A percentile compares a stretch with the other conserved stretches of the same genome.
Conservation (phyloP, 1,284 basidiomycete genomes). For the Ceratobasidium sp. region DNA sequence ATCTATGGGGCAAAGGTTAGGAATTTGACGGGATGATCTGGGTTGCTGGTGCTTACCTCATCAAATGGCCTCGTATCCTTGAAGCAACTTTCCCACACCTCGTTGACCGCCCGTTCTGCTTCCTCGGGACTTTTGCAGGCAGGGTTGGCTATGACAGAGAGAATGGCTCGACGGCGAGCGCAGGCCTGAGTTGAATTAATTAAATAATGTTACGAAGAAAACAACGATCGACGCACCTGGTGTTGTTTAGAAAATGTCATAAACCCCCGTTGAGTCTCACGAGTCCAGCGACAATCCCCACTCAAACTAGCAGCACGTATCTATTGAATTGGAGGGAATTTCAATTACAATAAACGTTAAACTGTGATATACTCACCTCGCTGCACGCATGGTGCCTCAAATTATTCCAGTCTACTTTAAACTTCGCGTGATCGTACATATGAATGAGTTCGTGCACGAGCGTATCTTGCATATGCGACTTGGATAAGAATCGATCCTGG, state of each 20-base stretch:
- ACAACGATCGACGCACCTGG: constrained; percentile 69
- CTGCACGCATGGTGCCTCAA: constrained; percentile 95
- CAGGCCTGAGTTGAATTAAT: constrained; percentile 72
- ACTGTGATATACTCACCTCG: constrained; percentile 84
- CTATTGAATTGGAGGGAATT: constrained; percentile 67
- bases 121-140: constrained; percentile 81
- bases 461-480: constrained; percentile 92
- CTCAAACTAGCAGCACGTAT: constrained; percentile 95
- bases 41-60: constrained; percentile 69
- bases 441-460: constrained; percentile 96
- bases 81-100: constrained; percentile 97
- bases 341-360: constrained; percentile 96
- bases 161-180: constrained; percentile 86
- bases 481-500: constrained; percentile 83
- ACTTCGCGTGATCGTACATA: constrained; percentile 94
- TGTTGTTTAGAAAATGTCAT: constrained; percentile 92
- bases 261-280: constrained; percentile 81
- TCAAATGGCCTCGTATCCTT: constrained; percentile 97
- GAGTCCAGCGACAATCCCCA: constrained; percentile 89
- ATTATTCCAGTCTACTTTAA: constrained; percentile 93
- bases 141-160: constrained; percentile 86
- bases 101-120: constrained; percentile 91
- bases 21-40: no score
- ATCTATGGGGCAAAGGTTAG: no score
- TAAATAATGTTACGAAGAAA: background rate